Base-by-base conservation (phyloP, 352 stramenopile species). In the Phytophthora fragariaefolia region DNA sequence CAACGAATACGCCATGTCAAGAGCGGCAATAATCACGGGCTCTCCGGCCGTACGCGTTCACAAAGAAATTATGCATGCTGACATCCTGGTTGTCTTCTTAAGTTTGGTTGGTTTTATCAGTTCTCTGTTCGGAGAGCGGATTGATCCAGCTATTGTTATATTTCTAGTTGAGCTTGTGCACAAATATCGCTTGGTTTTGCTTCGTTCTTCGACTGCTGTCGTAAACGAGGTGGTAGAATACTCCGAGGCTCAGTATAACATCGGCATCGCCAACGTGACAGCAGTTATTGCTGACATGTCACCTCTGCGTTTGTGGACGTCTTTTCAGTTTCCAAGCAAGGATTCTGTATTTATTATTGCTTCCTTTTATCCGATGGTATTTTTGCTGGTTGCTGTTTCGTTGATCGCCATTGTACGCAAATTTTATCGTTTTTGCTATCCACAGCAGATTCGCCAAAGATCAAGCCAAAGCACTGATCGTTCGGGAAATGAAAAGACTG, bases 51-150 rank as follows among this genome's bases (percentile, higher is more conserved):
- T 73, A 1, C 40, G 26, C 2, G 58, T 67, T 12, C 71, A 80
- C 42, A 43, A 60, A 12, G 58, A 65, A 17, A 30, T 77, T 42
- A 71, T 80, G 56, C 73, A 69, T 22, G 73, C 69, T 15, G 66
- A 80, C 27, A 12, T 80, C 12, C 42, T 75, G 17, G 45, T 30
- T 13, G 23, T 75, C 4, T 72, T 65, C 43, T 62, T 72, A 27
- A 18, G 62, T 15, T 45, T 70, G 42, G 52, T 61, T 2, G 47
- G 42, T 2, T 38, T 75, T 57, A 24, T 75, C 32, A 65, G 62
- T 51, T 64, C 55, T 15, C 15, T 64, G 12, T 36, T 72, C 34
- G 62, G 28, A 36, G 62, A 75, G 23, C 63, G 68, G 22, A 69
- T 75, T 17, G 67, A 75, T 26, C 67, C 62, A 4, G 27, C 54